Percentiles rank a stretch among this genome's conserved stretches.
phyloP scores from a whole-genome alignment of 192 early-diverging fungal species.

The Kickxella alabastrina region DNA sequence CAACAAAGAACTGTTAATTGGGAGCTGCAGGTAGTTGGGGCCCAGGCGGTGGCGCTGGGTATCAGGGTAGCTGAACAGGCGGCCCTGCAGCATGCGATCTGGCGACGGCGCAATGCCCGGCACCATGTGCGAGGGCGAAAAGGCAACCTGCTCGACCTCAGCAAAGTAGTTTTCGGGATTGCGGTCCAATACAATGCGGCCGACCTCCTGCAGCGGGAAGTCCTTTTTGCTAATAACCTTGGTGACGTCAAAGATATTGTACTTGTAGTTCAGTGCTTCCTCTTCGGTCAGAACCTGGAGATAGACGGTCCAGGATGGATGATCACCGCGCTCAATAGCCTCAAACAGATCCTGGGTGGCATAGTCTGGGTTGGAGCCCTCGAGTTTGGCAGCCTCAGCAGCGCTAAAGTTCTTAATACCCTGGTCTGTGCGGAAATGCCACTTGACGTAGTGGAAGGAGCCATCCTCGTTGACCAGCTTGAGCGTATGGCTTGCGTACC shows the following conservation, averaged over 20 bases:
- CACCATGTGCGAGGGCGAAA: conserved; percentile 64
- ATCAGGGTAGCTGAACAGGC: conserved; percentile 70
- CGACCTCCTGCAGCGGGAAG: conserved; percentile 32
- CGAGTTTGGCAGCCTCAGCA: no score
- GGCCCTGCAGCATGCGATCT: conserved; percentile 70
- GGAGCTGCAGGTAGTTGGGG: conserved; percentile 68
- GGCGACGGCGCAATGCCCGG: conserved; percentile 65
- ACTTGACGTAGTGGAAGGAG: conserved; percentile 68
- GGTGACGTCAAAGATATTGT: conserved; percentile 64
- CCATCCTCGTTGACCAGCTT: conserved; percentile 63
- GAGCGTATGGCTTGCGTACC: conserved; percentile 67
- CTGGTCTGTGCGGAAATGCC: conserved; percentile 73
- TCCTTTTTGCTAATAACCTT: conserved; percentile 63
- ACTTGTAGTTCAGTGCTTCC: conserved; percentile 59
- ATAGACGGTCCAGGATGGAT: conserved; percentile 63
- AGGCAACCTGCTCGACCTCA: conserved; percentile 34
- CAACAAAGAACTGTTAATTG: conserved; percentile 58
- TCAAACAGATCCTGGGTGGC: conserved; percentile 3
- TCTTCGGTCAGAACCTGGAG: conserved; percentile 61
- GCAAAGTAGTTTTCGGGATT: conserved; percentile 75
- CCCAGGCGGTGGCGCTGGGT: conserved; percentile 26
- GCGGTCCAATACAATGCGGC: conserved; percentile 66
- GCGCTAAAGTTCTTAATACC: conserved; percentile 1
- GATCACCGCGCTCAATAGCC: conserved; percentile 51
- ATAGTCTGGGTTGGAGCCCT: conserved; percentile 2